These are phyloP conservation scores for Amylocystis lapponica DNA, from an alignment of 768 basidiomycete species.

Conservation along the genomic window DNA sequence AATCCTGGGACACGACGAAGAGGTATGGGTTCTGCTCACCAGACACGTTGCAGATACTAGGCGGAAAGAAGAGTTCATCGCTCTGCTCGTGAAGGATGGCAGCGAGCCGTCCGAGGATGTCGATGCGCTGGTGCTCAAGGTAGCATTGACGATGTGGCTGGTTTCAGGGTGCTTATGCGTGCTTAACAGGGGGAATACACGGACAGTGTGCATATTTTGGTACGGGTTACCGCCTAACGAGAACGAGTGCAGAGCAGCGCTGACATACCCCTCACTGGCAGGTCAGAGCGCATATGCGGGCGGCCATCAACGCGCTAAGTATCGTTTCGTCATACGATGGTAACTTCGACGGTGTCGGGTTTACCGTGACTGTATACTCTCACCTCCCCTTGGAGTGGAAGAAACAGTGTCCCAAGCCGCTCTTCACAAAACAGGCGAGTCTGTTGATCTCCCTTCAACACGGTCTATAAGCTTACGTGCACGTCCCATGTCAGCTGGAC, in stretches of 20 bases:
- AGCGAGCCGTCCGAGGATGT: slow-evolving; percentile 24
- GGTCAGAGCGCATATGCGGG: too few species aligned
- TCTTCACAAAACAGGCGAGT: slow-evolving; percentile 22
- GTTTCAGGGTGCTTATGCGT: too few species aligned
- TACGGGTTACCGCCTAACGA: too few species aligned
- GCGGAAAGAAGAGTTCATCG: slow-evolving; percentile 60
- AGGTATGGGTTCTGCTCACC: slow-evolving; percentile 79
- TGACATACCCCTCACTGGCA: too few species aligned
- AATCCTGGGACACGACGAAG: slow-evolving; percentile 21
- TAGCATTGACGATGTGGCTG: too few species aligned
- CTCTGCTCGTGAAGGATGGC: slow-evolving; percentile 42
- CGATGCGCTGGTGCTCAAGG: slow-evolving; percentile 4
- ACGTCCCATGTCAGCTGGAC: slow-evolving; percentile 38
- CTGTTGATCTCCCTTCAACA: neutral
- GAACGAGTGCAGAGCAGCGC: too few species aligned
- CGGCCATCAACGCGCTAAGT: too few species aligned
- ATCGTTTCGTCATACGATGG: slow-evolving; percentile 71
- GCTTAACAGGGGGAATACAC: slow-evolving; percentile 34
- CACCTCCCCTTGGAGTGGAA: slow-evolving; percentile 24
- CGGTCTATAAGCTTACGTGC: neutral
- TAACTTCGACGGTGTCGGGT: slow-evolving; percentile 51
- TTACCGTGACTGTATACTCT: slow-evolving; percentile 61
- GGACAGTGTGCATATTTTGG: slow-evolving; percentile 42
- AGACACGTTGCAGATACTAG: slow-evolving; percentile 66
- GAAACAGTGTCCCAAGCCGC: slow-evolving; percentile 11